Percentiles rank a stretch among this genome's conserved stretches.
Conservation (phyloP, 345 rosid species). For the Populus ilicifolia region DNA sequence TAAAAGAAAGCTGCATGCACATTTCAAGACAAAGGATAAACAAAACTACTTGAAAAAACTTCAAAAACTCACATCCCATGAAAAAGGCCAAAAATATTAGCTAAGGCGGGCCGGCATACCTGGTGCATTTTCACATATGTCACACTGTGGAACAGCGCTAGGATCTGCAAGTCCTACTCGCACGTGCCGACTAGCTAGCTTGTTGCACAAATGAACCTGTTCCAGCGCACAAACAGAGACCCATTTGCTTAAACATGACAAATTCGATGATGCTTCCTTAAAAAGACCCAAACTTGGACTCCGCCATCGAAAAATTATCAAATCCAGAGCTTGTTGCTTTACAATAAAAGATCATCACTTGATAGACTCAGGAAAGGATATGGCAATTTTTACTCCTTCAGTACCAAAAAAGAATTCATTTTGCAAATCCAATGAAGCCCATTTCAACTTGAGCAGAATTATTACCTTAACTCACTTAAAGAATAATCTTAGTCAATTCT, state of each 20-base stretch:
- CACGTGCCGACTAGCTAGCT: constrained; percentile 78
- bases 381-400: not conserved
- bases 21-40: constrained; percentile 18
- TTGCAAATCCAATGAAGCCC: not conserved
- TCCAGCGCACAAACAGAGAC: not conserved
- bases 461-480: not conserved
- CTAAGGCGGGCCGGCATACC: constrained; percentile 35
- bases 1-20: constrained; percentile 69
- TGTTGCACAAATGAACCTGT: constrained; percentile 82
- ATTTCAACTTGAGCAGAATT: not conserved
- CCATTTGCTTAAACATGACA: not conserved
- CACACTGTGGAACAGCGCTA: constrained; percentile 70
- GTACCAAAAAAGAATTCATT: not conserved
- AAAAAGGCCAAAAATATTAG: not conserved
- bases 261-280: not conserved
- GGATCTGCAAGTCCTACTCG: constrained; percentile 75
- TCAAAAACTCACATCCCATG: not conserved
- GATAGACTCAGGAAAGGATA: not conserved
- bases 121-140: constrained; percentile 82
- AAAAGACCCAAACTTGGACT: not conserved
- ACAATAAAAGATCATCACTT: not conserved
- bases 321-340: not conserved
- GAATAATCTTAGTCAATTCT: not conserved
- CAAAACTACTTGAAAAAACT: constrained; percentile 10
- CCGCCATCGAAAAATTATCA: not conserved